These are phyloP conservation scores for Chrysoporthe austroafricana DNA, from an alignment of 2,329 filamentous ascomycete species.

Conservation along the genomic window DNA sequence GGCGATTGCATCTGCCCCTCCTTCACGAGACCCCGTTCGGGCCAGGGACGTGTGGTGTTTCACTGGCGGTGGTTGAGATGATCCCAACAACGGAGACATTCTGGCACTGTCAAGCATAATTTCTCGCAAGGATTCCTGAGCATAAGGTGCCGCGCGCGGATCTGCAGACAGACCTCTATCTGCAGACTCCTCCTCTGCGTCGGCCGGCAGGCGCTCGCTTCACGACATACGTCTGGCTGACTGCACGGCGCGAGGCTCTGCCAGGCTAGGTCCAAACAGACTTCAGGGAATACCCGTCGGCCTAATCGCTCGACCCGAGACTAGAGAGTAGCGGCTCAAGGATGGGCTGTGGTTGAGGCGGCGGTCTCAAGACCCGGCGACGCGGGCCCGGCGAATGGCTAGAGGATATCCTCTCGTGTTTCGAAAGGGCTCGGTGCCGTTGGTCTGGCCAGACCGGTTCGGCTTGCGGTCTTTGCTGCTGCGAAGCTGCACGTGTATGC, in stretches of 20 bases:
- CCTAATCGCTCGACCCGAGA: not conserved
- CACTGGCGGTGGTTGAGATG: not conserved
- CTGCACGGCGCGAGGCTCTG: conserved; percentile 16
- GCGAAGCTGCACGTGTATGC: conserved; percentile 4
- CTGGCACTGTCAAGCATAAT: not conserved
- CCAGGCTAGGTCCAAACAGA: conserved; percentile 4
- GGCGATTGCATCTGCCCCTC: conserved; percentile 21
- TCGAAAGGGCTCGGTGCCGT: not conserved
- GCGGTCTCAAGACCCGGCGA: not conserved
- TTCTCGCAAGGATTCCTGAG: not conserved
- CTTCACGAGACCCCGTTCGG: not conserved
- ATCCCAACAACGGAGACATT: too few relatives aligned
- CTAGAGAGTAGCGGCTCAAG: not conserved
- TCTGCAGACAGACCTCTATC: too few relatives aligned
- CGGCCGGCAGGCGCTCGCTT: not conserved
- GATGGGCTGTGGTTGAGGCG: not conserved
- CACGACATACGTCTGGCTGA: not conserved
- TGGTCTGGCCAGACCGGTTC: not conserved
- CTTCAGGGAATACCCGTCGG: conserved; percentile 2
- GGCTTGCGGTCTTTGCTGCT: not conserved
- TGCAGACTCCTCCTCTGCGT: not conserved
- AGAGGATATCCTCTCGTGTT: not conserved
- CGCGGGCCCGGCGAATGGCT: not conserved
- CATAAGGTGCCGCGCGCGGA: too few relatives aligned
- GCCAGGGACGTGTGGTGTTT: not conserved